phyloP scores from a whole-genome alignment of 805 yeast species.

The Ogataea henricii region DNA sequence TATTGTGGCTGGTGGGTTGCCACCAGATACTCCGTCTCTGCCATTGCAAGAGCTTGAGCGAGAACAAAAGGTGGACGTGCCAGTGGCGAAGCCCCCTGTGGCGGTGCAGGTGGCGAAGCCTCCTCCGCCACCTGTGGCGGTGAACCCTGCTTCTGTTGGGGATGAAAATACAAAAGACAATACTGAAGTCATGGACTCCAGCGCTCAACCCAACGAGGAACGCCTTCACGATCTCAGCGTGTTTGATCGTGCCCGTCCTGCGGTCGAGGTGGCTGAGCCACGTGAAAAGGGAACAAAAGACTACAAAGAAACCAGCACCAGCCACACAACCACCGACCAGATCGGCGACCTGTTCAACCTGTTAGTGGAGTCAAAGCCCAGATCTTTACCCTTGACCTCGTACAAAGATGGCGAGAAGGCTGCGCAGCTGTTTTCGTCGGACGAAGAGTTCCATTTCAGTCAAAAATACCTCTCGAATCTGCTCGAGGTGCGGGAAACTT shows the following conservation, averaged over 20 bases:
- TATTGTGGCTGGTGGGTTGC: not conserved
- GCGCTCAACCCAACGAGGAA: not conserved
- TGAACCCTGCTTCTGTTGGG: too few species aligned
- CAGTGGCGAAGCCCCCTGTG: not conserved
- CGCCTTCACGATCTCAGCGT: constrained; percentile 1
- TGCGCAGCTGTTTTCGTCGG: constrained; percentile 43
- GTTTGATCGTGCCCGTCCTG: constrained; percentile 1
- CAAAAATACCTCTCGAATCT: constrained; percentile 47
- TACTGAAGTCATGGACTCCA: not conserved
- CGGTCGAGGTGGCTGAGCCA: not conserved
- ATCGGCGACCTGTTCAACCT: constrained; percentile 29
- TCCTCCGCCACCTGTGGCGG: too few species aligned
- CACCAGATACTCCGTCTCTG: not conserved
- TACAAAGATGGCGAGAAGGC: constrained; percentile 46
- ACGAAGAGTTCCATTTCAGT: constrained; percentile 44
- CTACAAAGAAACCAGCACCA: not conserved
- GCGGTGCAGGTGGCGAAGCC: not conserved
- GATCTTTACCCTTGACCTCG: constrained; percentile 42
- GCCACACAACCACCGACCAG: constrained; percentile 1
- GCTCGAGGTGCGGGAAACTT: constrained; percentile 38
- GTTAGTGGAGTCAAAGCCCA: constrained; percentile 34
- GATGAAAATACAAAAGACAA: too few species aligned
- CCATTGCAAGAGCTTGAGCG: not conserved
- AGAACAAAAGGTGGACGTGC: not conserved
- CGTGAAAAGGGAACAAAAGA: not conserved